These are phyloP conservation scores for Aspergillus nomiae DNA, from an alignment of 2,329 filamentous ascomycete species.

Conservation along the genomic window DNA sequence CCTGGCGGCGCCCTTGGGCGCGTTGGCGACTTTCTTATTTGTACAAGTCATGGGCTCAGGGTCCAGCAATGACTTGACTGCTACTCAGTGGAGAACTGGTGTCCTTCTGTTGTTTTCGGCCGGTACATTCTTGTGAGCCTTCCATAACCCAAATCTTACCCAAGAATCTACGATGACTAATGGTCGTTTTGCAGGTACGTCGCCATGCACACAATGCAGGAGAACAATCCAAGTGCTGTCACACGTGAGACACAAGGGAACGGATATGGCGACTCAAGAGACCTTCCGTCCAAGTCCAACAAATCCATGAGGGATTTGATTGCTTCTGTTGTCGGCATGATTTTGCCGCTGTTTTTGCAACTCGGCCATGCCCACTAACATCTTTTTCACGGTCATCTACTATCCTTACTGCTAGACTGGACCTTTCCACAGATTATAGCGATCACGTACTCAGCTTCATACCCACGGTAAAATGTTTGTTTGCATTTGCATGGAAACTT, in stretches of 20 bases:
- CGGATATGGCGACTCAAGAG: constrained; percentile 45
- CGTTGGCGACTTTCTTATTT: constrained; percentile 77
- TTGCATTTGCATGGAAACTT: constrained; percentile 1
- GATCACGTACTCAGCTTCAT: background rate
- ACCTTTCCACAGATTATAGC: constrained; percentile 9
- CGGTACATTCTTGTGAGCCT: constrained; percentile 86
- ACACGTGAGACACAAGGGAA: constrained; percentile 40
- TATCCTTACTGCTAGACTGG: constrained; percentile 7
- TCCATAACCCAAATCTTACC: background rate
- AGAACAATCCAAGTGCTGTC: constrained; percentile 49
- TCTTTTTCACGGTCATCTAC: constrained; percentile 1
- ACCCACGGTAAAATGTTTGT: background rate
- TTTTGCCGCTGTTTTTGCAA: constrained; percentile 49
- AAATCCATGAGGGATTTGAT: constrained; percentile 49
- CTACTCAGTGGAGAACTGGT: constrained; percentile 83
- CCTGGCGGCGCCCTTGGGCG: constrained; percentile 83
- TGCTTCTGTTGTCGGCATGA: constrained; percentile 51
- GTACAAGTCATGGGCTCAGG: constrained; percentile 68
- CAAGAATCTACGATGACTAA: constrained; percentile 16
- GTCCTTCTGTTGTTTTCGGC: constrained; percentile 93
- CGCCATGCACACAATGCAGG: constrained; percentile 98
- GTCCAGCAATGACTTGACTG: constrained; percentile 55
- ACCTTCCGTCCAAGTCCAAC: constrained; percentile 34
- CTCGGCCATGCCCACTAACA: constrained; percentile 49
- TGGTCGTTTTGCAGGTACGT: constrained; percentile 68